Evolutionary conservation across 805 yeast genomes (phyloP).

Genomic region (Lachancea sp.): DNA sequence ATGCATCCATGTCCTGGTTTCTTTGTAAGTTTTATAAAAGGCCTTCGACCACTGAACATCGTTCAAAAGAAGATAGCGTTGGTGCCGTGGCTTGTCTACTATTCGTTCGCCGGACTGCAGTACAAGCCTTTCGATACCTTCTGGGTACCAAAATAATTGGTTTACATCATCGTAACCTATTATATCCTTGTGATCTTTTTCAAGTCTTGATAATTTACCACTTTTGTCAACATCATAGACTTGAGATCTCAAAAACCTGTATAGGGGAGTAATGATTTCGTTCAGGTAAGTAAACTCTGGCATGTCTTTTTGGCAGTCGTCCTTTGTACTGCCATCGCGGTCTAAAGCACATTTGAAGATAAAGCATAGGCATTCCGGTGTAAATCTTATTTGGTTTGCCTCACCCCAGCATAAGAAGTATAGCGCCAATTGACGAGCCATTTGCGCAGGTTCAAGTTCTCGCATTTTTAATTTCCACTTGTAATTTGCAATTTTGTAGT

Average conservation of each 20-base stretch:
- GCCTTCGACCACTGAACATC: conserved; percentile 60
- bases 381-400: conserved; percentile 75
- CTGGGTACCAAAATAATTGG: conserved; percentile 77
- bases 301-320: conserved; percentile 25
- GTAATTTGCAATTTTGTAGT: conserved; percentile 71
- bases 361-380: conserved; percentile 85
- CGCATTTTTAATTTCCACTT: conserved; percentile 69
- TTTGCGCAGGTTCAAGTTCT: conserved; percentile 45
- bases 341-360: conserved; percentile 75
- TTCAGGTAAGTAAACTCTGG: conserved; percentile 51
- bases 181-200: conserved; percentile 60
- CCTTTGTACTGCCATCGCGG: conserved; percentile 50
- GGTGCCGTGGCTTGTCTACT: conserved; percentile 47
- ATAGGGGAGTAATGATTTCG: conserved; percentile 69
- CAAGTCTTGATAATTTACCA: conserved; percentile 55
- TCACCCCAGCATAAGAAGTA: conserved; percentile 85
- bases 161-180: conserved; percentile 90
- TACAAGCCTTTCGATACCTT: conserved; percentile 55
- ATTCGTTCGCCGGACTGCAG: conserved; percentile 42
- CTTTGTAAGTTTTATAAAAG: conserved; percentile 69
- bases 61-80: conserved; percentile 50
- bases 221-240: conserved; percentile 41
- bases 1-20: conserved; percentile 73
- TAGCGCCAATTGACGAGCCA: conserved; percentile 61
- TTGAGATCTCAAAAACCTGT: conserved; percentile 60